Base-by-base conservation (phyloP, 2,329 filamentous ascomycete species). In the Hypoxylon sp. region DNA sequence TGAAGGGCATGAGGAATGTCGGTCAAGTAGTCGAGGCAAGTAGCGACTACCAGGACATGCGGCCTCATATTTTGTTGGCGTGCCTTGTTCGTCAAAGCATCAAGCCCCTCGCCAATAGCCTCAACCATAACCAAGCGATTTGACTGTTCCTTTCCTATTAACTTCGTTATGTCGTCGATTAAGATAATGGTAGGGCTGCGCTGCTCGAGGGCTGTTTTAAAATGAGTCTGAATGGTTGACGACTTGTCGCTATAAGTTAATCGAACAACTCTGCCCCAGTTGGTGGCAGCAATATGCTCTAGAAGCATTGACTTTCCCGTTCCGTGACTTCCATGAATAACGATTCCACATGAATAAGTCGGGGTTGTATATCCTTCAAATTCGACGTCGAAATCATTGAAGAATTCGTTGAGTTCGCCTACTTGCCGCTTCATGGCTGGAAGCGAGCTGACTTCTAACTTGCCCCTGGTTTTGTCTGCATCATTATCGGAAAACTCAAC, bases 221-320 rank as follows among this genome's bases (percentile, higher is more conserved):
- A 95, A 0, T 85, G 83, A 50, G 91, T 89, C 51, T 88, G 85
- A 48, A 97, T 85, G 1, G 86, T 84, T 0, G 87, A 75, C 2
- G 87, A 79, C 76, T 90, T 90, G 69, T 88, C 85, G 3, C 85
- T 81, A 6, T 83, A 82, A 61, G 86, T 83, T 60, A 95, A 82
- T 61, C 83, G 86, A 71, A 92, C 86, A 0, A 94, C 88, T 44
- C 87, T 88, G 22, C 88, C 89, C 92, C 94, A 97, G 64, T 85
- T 86, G 0, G 89, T 88, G 6, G 84, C 85, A 7, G 90, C 87
- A 20, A 98, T 84, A 33, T 88, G 87, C 14, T 91, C 79, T 1
- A 98, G 82, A 0, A 98, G 83, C 70, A 92, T 85, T 0, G 89
- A 91, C 81, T 98, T 98, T 25, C 95, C 95, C 0, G 93, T 97